phyloP scores from a whole-genome alignment of 73 alveolate species.

The Paramecium sexaurelia region DNA sequence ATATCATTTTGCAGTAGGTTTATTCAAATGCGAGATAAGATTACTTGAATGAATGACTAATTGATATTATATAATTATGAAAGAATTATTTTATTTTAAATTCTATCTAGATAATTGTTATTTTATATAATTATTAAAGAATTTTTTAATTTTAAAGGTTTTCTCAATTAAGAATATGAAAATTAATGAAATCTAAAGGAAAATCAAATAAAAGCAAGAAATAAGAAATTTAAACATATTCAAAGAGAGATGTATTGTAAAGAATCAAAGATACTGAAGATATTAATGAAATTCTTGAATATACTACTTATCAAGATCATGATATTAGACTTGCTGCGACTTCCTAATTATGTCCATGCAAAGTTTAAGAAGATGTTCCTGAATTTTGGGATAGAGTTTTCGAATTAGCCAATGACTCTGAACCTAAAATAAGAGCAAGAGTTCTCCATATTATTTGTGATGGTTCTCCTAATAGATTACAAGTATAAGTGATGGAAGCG shows the following conservation, averaged over 20 bases:
- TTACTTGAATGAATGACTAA: background rate
- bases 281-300: constrained; percentile 54
- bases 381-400: constrained; percentile 87
- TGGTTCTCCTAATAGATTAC: constrained; percentile 85
- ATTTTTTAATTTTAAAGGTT: background rate
- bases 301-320: constrained; percentile 48
- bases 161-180: background rate
- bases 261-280: constrained; percentile 51
- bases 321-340: constrained; percentile 69
- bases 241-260: constrained; percentile 37
- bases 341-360: constrained; percentile 83
- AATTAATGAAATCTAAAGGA: background rate
- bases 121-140: background rate
- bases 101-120: background rate
- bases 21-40: constrained; percentile 30
- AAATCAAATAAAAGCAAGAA: background rate
- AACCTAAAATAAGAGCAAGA: constrained; percentile 49
- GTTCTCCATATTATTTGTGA: constrained; percentile 88
- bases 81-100: background rate
- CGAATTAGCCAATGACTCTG: constrained; percentile 78
- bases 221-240: background rate
- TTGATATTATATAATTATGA: background rate
- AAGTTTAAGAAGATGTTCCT: constrained; percentile 74
- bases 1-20: constrained; percentile 46
- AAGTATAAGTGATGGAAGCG: constrained; percentile 67